These are phyloP conservation scores for Botrytis fabae DNA, from an alignment of 2,329 filamentous ascomycete species.

Conservation along the genomic window DNA sequence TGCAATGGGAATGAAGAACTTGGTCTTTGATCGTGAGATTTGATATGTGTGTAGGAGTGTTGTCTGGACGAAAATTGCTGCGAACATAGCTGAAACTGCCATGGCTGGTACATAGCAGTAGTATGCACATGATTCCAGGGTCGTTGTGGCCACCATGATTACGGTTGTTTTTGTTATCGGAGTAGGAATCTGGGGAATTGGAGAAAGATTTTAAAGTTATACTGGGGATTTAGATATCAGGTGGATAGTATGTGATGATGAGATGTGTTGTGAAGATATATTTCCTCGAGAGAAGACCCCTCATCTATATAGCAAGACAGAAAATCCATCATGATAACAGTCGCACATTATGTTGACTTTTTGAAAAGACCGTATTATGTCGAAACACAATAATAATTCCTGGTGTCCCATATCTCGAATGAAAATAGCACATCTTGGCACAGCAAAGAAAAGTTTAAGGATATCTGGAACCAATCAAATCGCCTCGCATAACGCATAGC, in stretches of 20 bases:
- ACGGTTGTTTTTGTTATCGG: neutral
- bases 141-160: slow-evolving; percentile 17
- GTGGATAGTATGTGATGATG: neutral
- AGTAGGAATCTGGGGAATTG: neutral
- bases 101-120: slow-evolving; percentile 13
- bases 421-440: slow-evolving; percentile 1
- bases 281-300: neutral
- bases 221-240: neutral
- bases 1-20: slow-evolving; percentile 14
- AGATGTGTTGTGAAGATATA: neutral
- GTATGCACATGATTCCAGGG: slow-evolving; percentile 19
- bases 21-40: neutral
- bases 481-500: neutral
- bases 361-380: slow-evolving; percentile 5
- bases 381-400: neutral
- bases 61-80: neutral
- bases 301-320: neutral
- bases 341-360: slow-evolving; percentile 12
- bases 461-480: neutral
- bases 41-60: slow-evolving; percentile 9
- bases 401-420: neutral
- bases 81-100: neutral
- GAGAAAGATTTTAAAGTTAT: neutral
- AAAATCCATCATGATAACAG: neutral
- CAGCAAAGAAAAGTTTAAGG: neutral